phyloP scores from a whole-genome alignment of 306 rosid species.

The Adenanthera pavonina region DNA sequence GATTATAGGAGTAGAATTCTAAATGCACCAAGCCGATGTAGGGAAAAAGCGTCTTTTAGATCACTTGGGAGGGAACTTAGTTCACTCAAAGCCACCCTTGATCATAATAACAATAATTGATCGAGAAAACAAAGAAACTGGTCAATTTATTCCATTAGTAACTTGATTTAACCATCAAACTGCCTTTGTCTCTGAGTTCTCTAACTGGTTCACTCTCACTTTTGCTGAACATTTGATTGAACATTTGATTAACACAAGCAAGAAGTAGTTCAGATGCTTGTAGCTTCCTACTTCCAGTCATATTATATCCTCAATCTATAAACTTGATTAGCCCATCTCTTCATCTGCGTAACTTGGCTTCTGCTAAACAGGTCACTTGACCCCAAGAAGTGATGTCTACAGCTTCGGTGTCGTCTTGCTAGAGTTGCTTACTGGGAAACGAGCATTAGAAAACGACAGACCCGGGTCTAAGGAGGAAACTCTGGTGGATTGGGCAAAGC shows the following conservation, averaged over 20 bases:
- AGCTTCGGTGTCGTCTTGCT: slow-evolving; percentile 84
- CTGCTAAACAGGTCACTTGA: slow-evolving; percentile 77
- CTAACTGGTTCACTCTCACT: neutral
- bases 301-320: neutral
- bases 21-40: neutral
- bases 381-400: slow-evolving; percentile 86
- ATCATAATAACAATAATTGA: neutral
- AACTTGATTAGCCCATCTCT: neutral
- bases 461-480: slow-evolving; percentile 71
- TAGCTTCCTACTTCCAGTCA: neutral
- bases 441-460: slow-evolving; percentile 64
- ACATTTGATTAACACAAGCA: neutral
- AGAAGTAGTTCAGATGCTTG: neutral
- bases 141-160: neutral
- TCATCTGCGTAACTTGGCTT: slow-evolving; percentile 13
- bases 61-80: slow-evolving; percentile 53
- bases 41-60: neutral
- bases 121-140: neutral
- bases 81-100: neutral
- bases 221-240: neutral
- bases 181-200: neutral
- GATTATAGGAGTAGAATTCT: neutral
- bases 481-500: slow-evolving; percentile 91
- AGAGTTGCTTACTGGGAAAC: slow-evolving; percentile 80
- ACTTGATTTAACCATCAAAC: neutral